A percentile compares a stretch with the other conserved stretches of the same genome.
These are phyloP conservation scores for Pleurotus pulmonarius DNA, from an alignment of 768 basidiomycete genomes.

Conservation along the genomic window DNA sequence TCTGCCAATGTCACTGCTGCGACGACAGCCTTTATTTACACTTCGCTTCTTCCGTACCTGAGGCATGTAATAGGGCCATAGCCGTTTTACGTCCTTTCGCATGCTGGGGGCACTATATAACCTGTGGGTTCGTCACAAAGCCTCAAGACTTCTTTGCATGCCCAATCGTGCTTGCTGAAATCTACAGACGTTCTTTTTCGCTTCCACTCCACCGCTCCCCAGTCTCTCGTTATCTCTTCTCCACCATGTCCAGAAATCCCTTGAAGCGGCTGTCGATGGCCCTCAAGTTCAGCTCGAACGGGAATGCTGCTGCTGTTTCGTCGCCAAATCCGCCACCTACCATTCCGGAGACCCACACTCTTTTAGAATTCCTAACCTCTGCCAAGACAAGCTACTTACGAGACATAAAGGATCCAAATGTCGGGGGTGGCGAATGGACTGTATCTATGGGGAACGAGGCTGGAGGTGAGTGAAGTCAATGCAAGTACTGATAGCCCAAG, in stretches of 20 bases:
- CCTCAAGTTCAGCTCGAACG: slow-evolving; percentile 24
- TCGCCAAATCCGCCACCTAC: background rate
- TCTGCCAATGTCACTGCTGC: no score
- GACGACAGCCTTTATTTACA: no score
- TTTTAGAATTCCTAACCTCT: slow-evolving; percentile 36
- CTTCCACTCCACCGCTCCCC: background rate
- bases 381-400: slow-evolving; percentile 60
- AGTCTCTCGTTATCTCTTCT: background rate
- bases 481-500: background rate
- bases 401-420: slow-evolving; percentile 40
- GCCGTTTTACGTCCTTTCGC: background rate
- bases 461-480: slow-evolving; percentile 59
- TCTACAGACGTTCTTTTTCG: background rate
- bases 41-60: background rate
- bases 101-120: background rate
- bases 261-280: slow-evolving; percentile 33
- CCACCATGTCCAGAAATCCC: slow-evolving; percentile 4
- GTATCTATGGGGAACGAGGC: slow-evolving; percentile 96
- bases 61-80: background rate
- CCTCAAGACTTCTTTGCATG: background rate
- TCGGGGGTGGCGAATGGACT: slow-evolving; percentile 63
- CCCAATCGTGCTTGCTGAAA: background rate
- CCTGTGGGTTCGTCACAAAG: background rate
- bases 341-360: slow-evolving; percentile 11
- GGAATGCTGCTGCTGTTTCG: background rate